phyloP scores from a whole-genome alignment of 768 basidiomycete genomes.

The Pleurotus tuber-regium region DNA sequence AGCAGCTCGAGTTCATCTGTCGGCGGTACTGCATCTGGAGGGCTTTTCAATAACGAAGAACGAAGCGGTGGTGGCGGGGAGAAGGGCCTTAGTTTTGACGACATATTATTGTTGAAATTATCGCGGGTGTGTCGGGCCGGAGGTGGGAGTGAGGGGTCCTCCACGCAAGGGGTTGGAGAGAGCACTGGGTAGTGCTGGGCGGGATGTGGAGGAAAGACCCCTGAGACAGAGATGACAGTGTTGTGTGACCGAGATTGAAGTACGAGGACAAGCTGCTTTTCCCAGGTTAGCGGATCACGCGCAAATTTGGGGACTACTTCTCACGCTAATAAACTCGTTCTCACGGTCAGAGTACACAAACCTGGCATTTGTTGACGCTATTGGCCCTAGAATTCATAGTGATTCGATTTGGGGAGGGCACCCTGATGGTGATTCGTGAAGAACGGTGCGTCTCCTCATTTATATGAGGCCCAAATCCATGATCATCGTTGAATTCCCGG shows the following conservation, averaged over 20 bases:
- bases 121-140: too few relatives aligned
- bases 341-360: too few relatives aligned
- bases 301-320: neutral
- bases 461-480: too few relatives aligned
- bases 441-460: too few relatives aligned
- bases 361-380: too few relatives aligned
- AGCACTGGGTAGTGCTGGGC: neutral
- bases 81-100: slow-evolving; percentile 56
- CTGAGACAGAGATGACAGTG: neutral
- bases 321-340: neutral
- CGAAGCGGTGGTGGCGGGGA: slow-evolving; percentile 45
- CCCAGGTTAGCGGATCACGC: neutral
- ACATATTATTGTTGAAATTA: slow-evolving; percentile 42
- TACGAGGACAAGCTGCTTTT: neutral
- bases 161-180: too few relatives aligned
- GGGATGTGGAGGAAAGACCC: neutral
- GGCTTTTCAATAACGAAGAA: slow-evolving; percentile 61
- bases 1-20: slow-evolving; percentile 70
- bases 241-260: neutral
- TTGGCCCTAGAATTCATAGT: too few relatives aligned
- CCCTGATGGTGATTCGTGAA: too few relatives aligned
- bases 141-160: too few relatives aligned
- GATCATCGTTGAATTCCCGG: too few relatives aligned
- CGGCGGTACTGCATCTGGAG: slow-evolving; percentile 64
- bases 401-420: too few relatives aligned